Evolutionary conservation across 163 green algal species (phyloP), one percentile per base, ranked within the genome.

Genomic region (Volvox carteri): DNA sequence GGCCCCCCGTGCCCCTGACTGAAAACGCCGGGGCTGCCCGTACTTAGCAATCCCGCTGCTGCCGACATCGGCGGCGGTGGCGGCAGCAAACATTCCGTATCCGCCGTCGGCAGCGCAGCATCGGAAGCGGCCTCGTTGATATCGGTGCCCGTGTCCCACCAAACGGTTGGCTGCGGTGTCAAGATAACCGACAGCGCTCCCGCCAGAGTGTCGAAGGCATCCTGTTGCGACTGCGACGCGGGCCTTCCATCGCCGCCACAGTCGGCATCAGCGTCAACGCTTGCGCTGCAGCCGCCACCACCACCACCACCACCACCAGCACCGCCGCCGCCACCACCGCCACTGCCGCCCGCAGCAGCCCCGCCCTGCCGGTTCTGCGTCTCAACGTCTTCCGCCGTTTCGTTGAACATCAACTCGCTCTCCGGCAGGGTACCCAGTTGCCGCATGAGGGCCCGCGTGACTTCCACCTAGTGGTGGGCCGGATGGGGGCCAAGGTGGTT

Each of bases 131-230:
- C 60, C 28, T 77, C 60, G 4, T 65, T 35, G n/a, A 77, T 16
- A 0, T 39, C 79, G 79, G 19, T 30, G 16, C 78, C 56, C 8
- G 7, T 41, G 52, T 65, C 79, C 28, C 35, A 77, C 81, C 81
- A 87, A 33, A 9, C 65, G 6, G 81, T 65, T 25, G 81, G 81
- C 23, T 80, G 65, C 46, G 81, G 67, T 33, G 81, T 87, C 2
- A 87, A 23, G 81, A 87, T 79, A 21, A 87, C 58, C 19, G 65
- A 46, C 35, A 87, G 65, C 48, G 67, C 81, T 0, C 81, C 81
- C 23, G 65, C 42, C 46, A 87, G 67, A 0, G 44, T 80, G 19
- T 4, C 48, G 42, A 33, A 73, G 35, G 79, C 80, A 9, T 76
- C 39, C 11, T n/a, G 39, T 14, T 28, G 37, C 23, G 58, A 35